Conservation (phyloP, 768 basidiomycete genomes). For the Suillus bovinus region DNA sequence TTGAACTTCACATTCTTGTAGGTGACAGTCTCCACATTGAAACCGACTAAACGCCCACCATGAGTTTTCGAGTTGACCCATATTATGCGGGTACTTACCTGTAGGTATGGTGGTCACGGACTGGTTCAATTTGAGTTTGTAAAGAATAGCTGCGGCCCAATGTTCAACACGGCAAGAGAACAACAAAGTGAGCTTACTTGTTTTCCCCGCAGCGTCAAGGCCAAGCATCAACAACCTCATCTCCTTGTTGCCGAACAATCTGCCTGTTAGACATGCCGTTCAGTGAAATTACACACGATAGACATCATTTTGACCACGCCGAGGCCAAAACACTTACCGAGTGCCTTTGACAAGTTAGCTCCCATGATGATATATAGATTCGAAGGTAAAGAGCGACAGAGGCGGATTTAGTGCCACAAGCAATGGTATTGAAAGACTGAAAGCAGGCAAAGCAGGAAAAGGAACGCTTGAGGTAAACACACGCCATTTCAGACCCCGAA, state of each 20-base stretch:
- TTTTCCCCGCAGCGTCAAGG: conserved; percentile 97
- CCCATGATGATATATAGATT: conserved; percentile 56
- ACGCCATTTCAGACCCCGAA: conserved; percentile 28
- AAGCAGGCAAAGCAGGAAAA: conserved; percentile 7
- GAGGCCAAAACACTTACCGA: conserved; percentile 48
- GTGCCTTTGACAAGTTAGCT: conserved; percentile 83
- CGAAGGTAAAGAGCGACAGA: conserved; percentile 66
- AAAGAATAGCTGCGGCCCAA: conserved; percentile 77
- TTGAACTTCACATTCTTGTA: conserved; percentile 99
- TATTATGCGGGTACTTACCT: conserved; percentile 45
- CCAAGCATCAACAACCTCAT: conserved; percentile 98
- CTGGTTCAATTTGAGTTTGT: conserved; percentile 99
- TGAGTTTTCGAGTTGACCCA: conserved; percentile 9
- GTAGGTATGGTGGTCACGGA: conserved; percentile 99
- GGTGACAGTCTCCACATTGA: conserved; percentile 99
- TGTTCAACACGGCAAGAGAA: conserved; percentile 15
- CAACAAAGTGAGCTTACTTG: conserved; percentile 61
- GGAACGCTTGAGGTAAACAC: conserved; percentile 10
- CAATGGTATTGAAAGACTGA: conserved; percentile 26
- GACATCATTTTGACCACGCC: neutral
- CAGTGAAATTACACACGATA: conserved; percentile 10
- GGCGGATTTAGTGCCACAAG: conserved; percentile 35
- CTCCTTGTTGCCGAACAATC: conserved; percentile 98
- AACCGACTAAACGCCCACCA: conserved; percentile 66
- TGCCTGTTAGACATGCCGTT: conserved; percentile 50